These are phyloP conservation scores for Penicillium sp. DNA, from an alignment of 2,329 filamentous ascomycete genomes.

Conservation along the genomic window DNA sequence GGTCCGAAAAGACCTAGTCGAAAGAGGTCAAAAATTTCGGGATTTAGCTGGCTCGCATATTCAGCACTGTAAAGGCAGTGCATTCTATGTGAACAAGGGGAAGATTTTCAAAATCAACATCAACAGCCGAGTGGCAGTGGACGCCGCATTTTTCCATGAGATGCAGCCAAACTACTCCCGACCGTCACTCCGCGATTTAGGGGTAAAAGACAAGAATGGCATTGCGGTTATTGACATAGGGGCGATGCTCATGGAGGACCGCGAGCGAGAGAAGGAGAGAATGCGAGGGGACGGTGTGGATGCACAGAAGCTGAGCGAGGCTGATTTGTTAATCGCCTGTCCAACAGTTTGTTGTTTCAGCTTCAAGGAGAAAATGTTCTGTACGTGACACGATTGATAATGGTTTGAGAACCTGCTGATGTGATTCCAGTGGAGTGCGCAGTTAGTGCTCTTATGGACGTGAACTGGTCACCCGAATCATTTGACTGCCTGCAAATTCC, in stretches of 20 bases:
- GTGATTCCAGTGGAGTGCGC: neutral
- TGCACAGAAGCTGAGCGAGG: neutral
- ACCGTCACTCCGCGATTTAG: neutral
- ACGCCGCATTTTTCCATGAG: neutral
- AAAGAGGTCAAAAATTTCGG: conserved; percentile 24
- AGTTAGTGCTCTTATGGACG: neutral
- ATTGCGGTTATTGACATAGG: neutral
- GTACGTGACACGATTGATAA: neutral
- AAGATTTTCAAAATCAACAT: neutral
- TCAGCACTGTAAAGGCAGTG: conserved; percentile 27
- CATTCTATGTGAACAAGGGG: conserved; percentile 9
- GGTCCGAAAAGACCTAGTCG: conserved; percentile 19
- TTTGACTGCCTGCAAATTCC: neutral
- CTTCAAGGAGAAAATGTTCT: neutral
- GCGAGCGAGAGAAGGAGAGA: neutral
- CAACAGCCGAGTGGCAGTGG: neutral
- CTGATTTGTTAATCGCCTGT: neutral
- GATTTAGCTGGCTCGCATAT: conserved; percentile 22
- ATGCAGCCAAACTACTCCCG: neutral
- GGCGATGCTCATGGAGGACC: neutral
- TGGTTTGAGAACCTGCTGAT: neutral
- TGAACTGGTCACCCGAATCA: neutral
- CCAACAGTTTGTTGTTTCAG: neutral
- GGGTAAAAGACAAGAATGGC: neutral
- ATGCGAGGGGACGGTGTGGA: neutral